Evolutionary conservation across 345 rosid species (phyloP).

Genomic region (Stellera chamaejasme): DNA sequence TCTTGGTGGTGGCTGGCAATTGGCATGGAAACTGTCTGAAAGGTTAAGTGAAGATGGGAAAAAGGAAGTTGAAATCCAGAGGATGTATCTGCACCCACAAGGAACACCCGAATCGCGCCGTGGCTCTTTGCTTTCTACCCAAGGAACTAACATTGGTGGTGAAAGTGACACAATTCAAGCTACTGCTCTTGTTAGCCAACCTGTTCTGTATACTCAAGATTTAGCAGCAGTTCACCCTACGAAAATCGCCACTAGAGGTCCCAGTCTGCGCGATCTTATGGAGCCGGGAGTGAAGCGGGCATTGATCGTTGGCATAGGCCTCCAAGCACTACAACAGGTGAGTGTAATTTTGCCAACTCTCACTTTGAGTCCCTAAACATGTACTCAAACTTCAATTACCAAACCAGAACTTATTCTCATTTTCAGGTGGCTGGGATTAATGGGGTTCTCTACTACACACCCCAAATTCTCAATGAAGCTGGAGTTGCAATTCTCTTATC

Average conservation of each 20-base stretch:
- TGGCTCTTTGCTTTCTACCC: conserved; percentile 60
- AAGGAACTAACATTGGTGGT: conserved; percentile 33
- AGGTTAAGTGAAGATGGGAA: conserved; percentile 52
- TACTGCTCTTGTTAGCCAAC: conserved; percentile 67
- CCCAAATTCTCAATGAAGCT: conserved; percentile 80
- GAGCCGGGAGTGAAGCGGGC: conserved; percentile 85
- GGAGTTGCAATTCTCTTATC: conserved; percentile 69
- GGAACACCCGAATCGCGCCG: conserved; percentile 44
- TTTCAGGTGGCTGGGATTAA: conserved; percentile 81
- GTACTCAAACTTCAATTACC: no score
- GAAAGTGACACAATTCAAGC: conserved; percentile 66
- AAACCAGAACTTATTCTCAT: background rate
- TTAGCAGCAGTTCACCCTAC: conserved; percentile 40
- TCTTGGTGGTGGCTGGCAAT: conserved; percentile 89
- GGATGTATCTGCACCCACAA: conserved; percentile 67
- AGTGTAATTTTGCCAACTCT: background rate
- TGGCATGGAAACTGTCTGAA: conserved; percentile 78
- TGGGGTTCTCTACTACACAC: conserved; percentile 85
- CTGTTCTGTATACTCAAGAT: conserved; percentile 41
- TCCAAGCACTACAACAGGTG: conserved; percentile 85
- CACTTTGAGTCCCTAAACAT: no score
- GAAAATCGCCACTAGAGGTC: conserved; percentile 39
- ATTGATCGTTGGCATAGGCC: conserved; percentile 65
- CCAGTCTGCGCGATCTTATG: conserved; percentile 51
- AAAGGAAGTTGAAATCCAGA: conserved; percentile 67